Base-by-base conservation (phyloP, 805 yeast genomes). In the Wickerhamiella brachini region DNA sequence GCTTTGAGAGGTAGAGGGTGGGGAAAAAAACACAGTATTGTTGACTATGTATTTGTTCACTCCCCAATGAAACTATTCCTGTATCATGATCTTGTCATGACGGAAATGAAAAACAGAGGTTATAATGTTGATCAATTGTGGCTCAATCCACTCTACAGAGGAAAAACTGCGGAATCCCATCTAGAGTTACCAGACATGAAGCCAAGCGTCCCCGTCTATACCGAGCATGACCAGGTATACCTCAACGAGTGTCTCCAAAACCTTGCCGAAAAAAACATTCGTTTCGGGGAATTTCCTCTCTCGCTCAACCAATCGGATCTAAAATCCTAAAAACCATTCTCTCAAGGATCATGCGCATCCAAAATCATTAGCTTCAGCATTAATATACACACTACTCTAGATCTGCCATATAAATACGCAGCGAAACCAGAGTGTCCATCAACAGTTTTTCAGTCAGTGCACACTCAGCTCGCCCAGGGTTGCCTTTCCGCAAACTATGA, bases 401-500 rank as follows among this genome's bases (percentile, higher is more conserved):
- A 20, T 42, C 21, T 1, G 51, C 51, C 43, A 29, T 43, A 26
- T 48, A 44, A 20, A 48, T 31, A 4, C 51, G 42, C 34, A 48
- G 13, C 20, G 47, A 18, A 13, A 48, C 51, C 2, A 48, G 43
- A n/a, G 47, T n/a, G 23, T 48, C 47, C 51, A 48, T 43, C 23
- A 48, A 18, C 34, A 48, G 43, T 29, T 44, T 43, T 21, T 48
- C 51, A 10, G 43, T 38, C 18, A 48, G 20, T 21, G 12, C 20
- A 29, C 51, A 42, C 24, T 48, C 51, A 17, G 47, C 10, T 22
- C 22, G n/a, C 9, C 41, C 20, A 15, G 51, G 20, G 5, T 15
- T 18, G 29, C 44, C 47, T 18, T 45, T 45, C 5, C 41, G 17
- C 3, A 48, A 47, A 17, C 21, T 20, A 9, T 29, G 43, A 12